Percentiles rank a stretch among this genome's conserved stretches.
phyloP scores from a whole-genome alignment of 192 early-diverging fungal genomes.

The Powellomyces hirtus region DNA sequence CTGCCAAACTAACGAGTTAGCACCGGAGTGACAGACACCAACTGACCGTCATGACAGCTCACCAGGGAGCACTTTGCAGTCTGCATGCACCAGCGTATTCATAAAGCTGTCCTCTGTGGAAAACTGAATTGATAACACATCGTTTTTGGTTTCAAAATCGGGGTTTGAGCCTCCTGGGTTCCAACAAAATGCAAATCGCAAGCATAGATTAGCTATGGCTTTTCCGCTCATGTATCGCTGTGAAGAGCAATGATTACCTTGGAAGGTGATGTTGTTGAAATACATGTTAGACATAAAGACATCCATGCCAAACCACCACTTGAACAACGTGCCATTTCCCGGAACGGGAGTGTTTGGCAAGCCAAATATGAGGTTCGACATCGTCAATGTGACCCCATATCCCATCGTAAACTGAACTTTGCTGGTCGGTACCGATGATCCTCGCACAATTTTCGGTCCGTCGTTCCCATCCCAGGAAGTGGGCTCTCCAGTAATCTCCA shows the following conservation, averaged over 20 bases:
- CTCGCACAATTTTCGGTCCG: slow-evolving; percentile 6
- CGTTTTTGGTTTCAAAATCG: neutral
- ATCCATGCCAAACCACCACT: neutral
- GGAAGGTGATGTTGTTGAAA: slow-evolving; percentile 13
- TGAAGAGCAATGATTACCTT: neutral
- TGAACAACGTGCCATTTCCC: neutral
- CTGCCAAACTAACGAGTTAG: no score
- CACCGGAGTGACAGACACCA: no score
- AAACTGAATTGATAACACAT: neutral
- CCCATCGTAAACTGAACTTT: neutral
- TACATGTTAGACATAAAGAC: neutral
- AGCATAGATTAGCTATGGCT: no score
- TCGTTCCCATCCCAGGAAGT: neutral
- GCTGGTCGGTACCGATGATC: neutral
- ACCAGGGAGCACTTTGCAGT: slow-evolving; percentile 3
- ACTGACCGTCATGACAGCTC: no score
- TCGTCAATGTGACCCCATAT: neutral
- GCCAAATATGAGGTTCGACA: neutral
- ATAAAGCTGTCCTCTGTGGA: neutral
- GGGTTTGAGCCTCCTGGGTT: neutral
- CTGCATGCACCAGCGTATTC: neutral
- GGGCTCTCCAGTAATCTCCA: neutral
- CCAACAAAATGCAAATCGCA: no score
- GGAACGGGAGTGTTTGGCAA: neutral
- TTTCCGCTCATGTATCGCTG: neutral